phyloP scores from a whole-genome alignment of 129 eudicot genomes.

The Glebionis coronaria region DNA sequence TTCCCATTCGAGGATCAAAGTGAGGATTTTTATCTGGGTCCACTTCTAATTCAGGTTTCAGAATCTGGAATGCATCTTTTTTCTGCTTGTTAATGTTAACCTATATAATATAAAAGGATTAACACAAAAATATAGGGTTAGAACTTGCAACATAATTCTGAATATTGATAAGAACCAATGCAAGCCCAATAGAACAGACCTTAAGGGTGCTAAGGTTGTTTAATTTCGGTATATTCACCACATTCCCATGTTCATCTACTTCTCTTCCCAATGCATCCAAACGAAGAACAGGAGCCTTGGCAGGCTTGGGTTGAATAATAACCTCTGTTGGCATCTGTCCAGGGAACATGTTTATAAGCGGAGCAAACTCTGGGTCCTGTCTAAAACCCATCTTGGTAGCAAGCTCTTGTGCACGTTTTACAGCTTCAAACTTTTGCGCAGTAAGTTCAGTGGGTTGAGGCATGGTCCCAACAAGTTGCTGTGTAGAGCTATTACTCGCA shows the following conservation, averaged over 20 bases:
- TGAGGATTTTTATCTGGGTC: too few relatives aligned
- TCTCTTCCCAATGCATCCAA: slow-evolving; percentile 91
- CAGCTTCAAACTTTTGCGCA: slow-evolving; percentile 77
- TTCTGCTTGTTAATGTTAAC: slow-evolving; percentile 96
- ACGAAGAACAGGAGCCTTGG: slow-evolving; percentile 91
- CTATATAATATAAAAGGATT: slow-evolving; percentile 36
- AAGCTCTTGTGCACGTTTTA: slow-evolving; percentile 90
- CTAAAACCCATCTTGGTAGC: slow-evolving; percentile 97
- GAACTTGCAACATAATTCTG: not conserved
- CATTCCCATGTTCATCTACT: slow-evolving; percentile 95
- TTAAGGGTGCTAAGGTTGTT: slow-evolving; percentile 82
- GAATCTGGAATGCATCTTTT: slow-evolving; percentile 91
- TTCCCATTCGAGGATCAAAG: too few relatives aligned
- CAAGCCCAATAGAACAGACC: slow-evolving; percentile 36
- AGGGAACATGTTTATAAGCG: slow-evolving; percentile 87
- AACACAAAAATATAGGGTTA: not conserved
- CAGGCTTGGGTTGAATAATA: slow-evolving; percentile 76
- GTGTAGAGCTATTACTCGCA: slow-evolving; percentile 29
- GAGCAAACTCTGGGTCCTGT: slow-evolving; percentile 91
- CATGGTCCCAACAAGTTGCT: slow-evolving; percentile 45
- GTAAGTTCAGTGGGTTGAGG: slow-evolving; percentile 72
- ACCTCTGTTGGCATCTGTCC: slow-evolving; percentile 84
- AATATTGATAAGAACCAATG: not conserved
- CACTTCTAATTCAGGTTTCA: too few relatives aligned
- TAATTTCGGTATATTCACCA: slow-evolving; percentile 64